A percentile compares a stretch with the other conserved stretches of the same genome.
These are phyloP conservation scores for Talaromyces marneffei DNA, from an alignment of 2,329 filamentous ascomycete genomes.

Conservation along the genomic window DNA sequence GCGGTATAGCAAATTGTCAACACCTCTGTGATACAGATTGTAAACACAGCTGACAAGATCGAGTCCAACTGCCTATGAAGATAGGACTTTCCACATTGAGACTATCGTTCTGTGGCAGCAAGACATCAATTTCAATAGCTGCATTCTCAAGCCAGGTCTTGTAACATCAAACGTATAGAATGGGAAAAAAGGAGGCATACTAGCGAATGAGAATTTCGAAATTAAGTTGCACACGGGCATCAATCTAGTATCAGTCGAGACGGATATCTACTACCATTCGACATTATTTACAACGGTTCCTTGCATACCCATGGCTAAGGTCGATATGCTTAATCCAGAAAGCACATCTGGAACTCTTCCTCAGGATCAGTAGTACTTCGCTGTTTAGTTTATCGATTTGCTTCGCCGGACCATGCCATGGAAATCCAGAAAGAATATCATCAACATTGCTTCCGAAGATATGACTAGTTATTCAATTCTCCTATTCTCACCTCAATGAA, in stretches of 20 bases:
- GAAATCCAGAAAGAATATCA: background rate
- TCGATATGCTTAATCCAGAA: background rate
- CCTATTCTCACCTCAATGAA: background rate
- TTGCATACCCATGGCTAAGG: background rate
- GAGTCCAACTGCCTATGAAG: background rate
- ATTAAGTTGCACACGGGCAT: conserved; percentile 3
- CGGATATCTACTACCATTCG: background rate
- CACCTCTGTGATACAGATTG: background rate
- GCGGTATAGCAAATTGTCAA: background rate
- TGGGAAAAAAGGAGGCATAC: background rate
- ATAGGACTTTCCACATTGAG: background rate
- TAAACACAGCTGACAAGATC: background rate
- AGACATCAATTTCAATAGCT: background rate
- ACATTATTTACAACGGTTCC: background rate
- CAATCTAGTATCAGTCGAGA: background rate
- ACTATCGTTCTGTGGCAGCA: background rate
- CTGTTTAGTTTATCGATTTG: background rate
- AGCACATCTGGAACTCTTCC: background rate
- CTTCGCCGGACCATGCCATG: background rate
- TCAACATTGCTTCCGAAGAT: no score
- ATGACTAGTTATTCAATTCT: background rate
- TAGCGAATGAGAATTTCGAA: background rate
- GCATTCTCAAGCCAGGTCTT: background rate
- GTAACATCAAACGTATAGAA: background rate
- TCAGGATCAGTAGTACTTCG: background rate